Percentiles rank a stretch among this genome's conserved stretches.
Conservation (phyloP, 169 alveolate genomes). For the Plasmodium gallinaceum region DNA sequence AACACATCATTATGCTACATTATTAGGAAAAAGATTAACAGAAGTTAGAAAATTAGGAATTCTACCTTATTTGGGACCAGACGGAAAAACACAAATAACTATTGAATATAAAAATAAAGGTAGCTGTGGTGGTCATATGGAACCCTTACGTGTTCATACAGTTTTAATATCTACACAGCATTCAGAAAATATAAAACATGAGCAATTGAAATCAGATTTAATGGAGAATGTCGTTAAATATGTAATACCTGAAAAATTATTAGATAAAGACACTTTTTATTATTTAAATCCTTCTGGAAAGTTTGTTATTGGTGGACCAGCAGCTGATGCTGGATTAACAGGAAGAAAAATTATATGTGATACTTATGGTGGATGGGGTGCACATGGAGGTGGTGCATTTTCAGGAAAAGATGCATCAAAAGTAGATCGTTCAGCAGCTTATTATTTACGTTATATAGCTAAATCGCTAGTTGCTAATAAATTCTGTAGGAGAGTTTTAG, state of each 20-base stretch:
- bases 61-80: slow-evolving; percentile 98
- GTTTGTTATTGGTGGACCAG: slow-evolving; percentile 99
- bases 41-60: slow-evolving; percentile 93
- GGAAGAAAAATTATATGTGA: slow-evolving; percentile 99
- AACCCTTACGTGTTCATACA: slow-evolving; percentile 95
- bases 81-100: slow-evolving; percentile 98
- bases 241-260: slow-evolving; percentile 93
- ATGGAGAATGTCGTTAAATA: slow-evolving; percentile 94
- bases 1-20: slow-evolving; percentile 96
- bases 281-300: slow-evolving; percentile 97
- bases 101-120: slow-evolving; percentile 88
- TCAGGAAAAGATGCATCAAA: slow-evolving; percentile 99
- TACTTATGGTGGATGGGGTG: slow-evolving; percentile 99
- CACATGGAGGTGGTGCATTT: slow-evolving; percentile 99
- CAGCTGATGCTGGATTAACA: slow-evolving; percentile 99
- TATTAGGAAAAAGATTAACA: slow-evolving; percentile 93
- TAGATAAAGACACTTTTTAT: slow-evolving; percentile 95
- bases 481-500: slow-evolving; percentile 95
- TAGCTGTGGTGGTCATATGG: slow-evolving; percentile 90
- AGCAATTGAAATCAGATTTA: slow-evolving; percentile 88
- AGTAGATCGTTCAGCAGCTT: slow-evolving; percentile 99
- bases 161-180: slow-evolving; percentile 95
- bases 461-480: slow-evolving; percentile 97
- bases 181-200: slow-evolving; percentile 83
- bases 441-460: slow-evolving; percentile 98